Conservation (phyloP, 345 rosid genomes). For the Corchorus capsularis region DNA sequence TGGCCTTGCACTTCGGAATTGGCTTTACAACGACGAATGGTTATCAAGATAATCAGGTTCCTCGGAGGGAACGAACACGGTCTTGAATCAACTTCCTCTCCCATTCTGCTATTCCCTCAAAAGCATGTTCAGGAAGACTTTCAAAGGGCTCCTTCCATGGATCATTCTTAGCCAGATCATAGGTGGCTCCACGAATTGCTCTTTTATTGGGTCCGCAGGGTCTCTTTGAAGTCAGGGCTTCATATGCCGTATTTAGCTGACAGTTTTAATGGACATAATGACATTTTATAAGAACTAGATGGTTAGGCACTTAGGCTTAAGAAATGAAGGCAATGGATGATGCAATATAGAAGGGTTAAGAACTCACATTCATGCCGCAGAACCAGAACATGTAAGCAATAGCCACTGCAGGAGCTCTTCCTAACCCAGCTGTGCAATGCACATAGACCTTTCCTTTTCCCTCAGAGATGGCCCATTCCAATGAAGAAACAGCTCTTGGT, state of each 20-base stretch:
- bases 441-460: conserved; percentile 85
- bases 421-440: conserved; percentile 93
- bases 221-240: conserved; percentile 61
- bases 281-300: background rate
- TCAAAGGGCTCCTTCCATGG: conserved; percentile 79
- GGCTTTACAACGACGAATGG: background rate
- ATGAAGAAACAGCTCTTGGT: conserved; percentile 76
- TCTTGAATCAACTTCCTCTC: conserved; percentile 85
- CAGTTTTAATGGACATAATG: background rate
- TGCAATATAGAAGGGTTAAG: conserved; percentile 4
- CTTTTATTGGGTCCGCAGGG: conserved; percentile 85
- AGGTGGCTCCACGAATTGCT: conserved; percentile 81
- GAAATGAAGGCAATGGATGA: conserved; percentile 3
- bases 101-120: conserved; percentile 81
- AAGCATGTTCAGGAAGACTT: conserved; percentile 76
- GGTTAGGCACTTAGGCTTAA: background rate
- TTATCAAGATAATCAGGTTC: conserved; percentile 47
- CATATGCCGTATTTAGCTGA: conserved; percentile 76
- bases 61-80: conserved; percentile 54
- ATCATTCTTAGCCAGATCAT: conserved; percentile 82
- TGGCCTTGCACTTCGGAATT: background rate
- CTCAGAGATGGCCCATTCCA: conserved; percentile 81
- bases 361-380: conserved; percentile 64
- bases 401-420: conserved; percentile 93
- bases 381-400: conserved; percentile 94